Percentiles rank a stretch among this genome's conserved stretches.
phyloP scores from a whole-genome alignment of 2,329 filamentous ascomycete species.

The Trichothecium sympodiale region DNA sequence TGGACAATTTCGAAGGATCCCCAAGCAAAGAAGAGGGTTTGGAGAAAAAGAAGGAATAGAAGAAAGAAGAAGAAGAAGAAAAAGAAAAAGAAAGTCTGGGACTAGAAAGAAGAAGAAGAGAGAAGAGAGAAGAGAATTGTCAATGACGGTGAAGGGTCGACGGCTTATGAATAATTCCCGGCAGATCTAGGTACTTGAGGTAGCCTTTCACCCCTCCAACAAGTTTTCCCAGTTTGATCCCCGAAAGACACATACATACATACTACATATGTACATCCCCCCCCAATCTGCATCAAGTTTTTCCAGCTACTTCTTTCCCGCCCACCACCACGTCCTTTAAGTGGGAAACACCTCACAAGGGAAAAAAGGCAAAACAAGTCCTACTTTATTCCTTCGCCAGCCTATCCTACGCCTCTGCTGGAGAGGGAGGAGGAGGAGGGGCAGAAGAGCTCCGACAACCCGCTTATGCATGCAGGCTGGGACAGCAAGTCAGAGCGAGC shows the following conservation, averaged over 20 bases:
- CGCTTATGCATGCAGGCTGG: constrained; percentile 14
- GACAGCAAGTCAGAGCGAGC: constrained; percentile 12
- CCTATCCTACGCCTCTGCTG: too few relatives aligned
- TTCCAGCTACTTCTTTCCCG: too few relatives aligned
- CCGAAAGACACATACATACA: neutral
- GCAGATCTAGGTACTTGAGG: constrained; percentile 2
- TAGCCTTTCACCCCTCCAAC: neutral
- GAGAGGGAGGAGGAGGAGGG: too few relatives aligned
- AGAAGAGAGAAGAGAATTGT: constrained; percentile 7
- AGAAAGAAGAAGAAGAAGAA: constrained; percentile 4
- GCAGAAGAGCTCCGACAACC: constrained; percentile 2
- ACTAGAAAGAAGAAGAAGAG: constrained; percentile 1
- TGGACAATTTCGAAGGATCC: constrained; percentile 2
- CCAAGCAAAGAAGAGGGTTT: constrained; percentile 2
- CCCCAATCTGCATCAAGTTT: neutral
- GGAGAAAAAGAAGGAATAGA: constrained; percentile 2
- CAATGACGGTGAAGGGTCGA: neutral
- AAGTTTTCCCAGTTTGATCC: too few relatives aligned
- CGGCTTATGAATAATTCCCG: too few relatives aligned
- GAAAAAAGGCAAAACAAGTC: too few relatives aligned
- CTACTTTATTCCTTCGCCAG: too few relatives aligned
- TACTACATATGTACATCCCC: constrained; percentile 2
- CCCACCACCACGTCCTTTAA: too few relatives aligned
- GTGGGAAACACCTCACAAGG: too few relatives aligned
- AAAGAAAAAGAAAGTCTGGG: neutral